A percentile compares a stretch with the other conserved stretches of the same genome.
Evolutionary conservation across 2,329 filamentous ascomycete species (phyloP).

Genomic region (Cytospora piceae): DNA sequence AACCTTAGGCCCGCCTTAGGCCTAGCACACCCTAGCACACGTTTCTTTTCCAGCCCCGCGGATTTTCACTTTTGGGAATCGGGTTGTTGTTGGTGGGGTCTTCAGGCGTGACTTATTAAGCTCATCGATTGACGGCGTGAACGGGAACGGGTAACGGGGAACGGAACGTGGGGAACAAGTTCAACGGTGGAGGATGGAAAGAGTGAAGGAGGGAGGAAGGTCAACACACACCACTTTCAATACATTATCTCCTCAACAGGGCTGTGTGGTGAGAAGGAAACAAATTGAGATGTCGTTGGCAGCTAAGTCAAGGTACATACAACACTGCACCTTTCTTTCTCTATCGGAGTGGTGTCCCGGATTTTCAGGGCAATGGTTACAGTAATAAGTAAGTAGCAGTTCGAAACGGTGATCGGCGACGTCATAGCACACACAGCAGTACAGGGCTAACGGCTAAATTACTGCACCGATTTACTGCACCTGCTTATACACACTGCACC

Average conservation of each 20-base stretch:
- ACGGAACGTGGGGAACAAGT: background rate
- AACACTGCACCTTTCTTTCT: too few species aligned
- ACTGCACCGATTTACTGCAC: background rate
- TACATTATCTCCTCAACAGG: too few species aligned
- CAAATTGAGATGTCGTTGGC: too few species aligned
- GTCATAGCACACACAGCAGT: background rate
- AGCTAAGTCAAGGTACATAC: too few species aligned
- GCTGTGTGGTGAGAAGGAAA: background rate
- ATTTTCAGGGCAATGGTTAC: background rate
- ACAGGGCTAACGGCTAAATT: background rate
- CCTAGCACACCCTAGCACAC: background rate
- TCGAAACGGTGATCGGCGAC: background rate
- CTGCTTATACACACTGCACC: background rate
- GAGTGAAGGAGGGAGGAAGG: background rate
- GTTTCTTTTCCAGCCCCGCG: constrained; percentile 7
- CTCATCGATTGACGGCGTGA: background rate
- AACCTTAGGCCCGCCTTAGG: too few species aligned
- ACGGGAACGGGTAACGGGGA: background rate
- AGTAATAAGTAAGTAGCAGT: background rate
- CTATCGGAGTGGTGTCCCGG: background rate
- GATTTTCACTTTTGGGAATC: background rate
- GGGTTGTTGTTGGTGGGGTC: too few species aligned
- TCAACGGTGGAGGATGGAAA: background rate
- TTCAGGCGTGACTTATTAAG: too few species aligned
- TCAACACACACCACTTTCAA: too few species aligned